Conservation (phyloP, 2,329 filamentous ascomycete species). For the Botryotinia narcissicola region DNA sequence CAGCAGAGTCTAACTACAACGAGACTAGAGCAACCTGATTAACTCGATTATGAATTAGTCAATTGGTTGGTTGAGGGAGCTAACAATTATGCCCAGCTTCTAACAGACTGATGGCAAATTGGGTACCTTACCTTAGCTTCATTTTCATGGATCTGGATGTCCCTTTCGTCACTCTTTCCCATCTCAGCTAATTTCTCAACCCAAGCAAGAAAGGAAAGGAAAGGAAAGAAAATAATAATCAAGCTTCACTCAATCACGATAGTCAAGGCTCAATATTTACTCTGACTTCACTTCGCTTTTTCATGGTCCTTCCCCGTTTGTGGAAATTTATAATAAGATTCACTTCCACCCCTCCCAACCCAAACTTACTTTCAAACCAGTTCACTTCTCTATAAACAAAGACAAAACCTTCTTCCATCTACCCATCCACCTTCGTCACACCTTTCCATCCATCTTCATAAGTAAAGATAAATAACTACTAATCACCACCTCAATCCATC, state of each 20-base stretch:
- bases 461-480: not conserved
- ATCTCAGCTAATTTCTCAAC: not conserved
- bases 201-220: not conserved
- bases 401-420: not conserved
- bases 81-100: not conserved
- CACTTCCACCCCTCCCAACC: not conserved
- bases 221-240: not conserved
- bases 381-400: not conserved
- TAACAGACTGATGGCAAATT: not conserved
- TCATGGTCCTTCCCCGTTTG: not conserved
- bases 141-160: not conserved
- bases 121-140: conserved; percentile 13
- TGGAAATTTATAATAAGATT: not conserved
- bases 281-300: conserved; percentile 4
- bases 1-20: too few relatives aligned
- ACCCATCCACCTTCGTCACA: not conserved
- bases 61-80: not conserved
- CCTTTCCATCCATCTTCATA: not conserved
- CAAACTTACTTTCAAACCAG: not conserved
- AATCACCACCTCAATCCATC: not conserved
- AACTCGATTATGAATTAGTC: not conserved
- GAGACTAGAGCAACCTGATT: not conserved
- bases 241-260: not conserved
- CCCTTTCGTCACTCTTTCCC: not conserved
- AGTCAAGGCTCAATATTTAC: not conserved